Evolutionary conservation across 2,329 filamentous ascomycete genomes (phyloP), one percentile per base, ranked within the genome.

Genomic region (Amylocarpus encephaloides): DNA sequence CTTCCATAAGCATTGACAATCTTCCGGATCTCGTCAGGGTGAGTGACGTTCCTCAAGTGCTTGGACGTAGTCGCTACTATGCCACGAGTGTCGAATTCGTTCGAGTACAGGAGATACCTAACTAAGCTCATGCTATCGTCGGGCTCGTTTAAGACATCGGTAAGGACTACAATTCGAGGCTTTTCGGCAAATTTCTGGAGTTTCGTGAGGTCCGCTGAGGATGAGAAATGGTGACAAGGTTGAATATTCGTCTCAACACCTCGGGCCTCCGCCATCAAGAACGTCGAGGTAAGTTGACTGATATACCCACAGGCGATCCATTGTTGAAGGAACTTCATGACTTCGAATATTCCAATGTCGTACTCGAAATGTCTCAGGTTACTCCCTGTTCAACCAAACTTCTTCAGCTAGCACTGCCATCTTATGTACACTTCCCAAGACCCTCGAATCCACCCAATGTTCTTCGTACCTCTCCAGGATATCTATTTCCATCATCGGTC

Each of bases 91-190:
- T 69, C 62, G 43, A 69, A 69, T 36, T 69, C 65, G 35, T 70
- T 67, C 3, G 64, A 52, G 40, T 70, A 68, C 2, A 68, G 49
- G 6, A 70, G 59, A 45, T 66, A 68, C n/a, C 68, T 60, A 26
- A 64, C 64, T 35, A 70, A 55, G 5, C 66, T 68, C 48, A 69
- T 64, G 2, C 66, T 64, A 56, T 69, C 68, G 50, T 69, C 67
- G 3, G 68, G 67, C 40, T 70, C 68, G 36, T 69, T 69, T 6
- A 63, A 66, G 19, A 70, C 69, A 46, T 70, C 68, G 1, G 67
- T 64, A n/a, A 69, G 51, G 50, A 70, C 65, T 58, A 70, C 66
- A 13, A 70, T 63, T 52, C 67, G 65, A 48, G 66, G 67, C 47
- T 68, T 70, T 11, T 19, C 22, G 15, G 26, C 7, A n/a, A 43